Evolutionary conservation across 192 early-diverging fungal genomes (phyloP), one percentile per base, ranked within the genome.

Genomic region (Coemansia sp.): DNA sequence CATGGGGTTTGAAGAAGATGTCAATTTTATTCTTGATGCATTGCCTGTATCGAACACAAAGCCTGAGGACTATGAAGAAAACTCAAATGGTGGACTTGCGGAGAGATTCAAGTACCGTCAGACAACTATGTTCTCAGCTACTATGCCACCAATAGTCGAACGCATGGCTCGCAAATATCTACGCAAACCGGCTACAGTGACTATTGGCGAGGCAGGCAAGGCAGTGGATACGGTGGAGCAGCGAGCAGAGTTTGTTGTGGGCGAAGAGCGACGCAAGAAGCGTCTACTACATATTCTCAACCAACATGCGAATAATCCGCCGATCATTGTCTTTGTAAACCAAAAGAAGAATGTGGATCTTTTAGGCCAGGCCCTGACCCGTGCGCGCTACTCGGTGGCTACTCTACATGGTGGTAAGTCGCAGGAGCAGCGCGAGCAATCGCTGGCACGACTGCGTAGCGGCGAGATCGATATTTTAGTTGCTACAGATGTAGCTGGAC

Each of bases 91-190:
- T 41, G 63, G 22, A 47, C 59, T 34, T 82, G 49, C n/a, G 10
- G 56, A 49, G 19, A 47, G 32, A 51, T 57, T 56, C 51, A 44
- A 85, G 65, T 94, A 87, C 71, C 86, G 97, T 32, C 97, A 98
- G 75, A 99, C 97, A 1, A 93, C 94, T 68, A 98, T 99, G 96
- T 99, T 99, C 78, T 98, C 96, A 16, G 97, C 97, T 12, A 99
- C 97, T 4, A 98, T 99, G 95, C 97, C 97, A 6, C 60, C 94
- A 2, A 89, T 89, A 0, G 95, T 99, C 7, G 97, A 99, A 79
- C 85, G 94, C 23, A 70, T 99, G 30, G 97, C 95, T 16, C 94
- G 93, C 80, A 88, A 88, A 76, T 99, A 97, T 81, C 83, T 99
- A 26, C 79, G 93, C 9, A 71, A 89, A 19, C 96, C 95, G 24